Percentiles rank a stretch among this genome's conserved stretches.
phyloP scores from a whole-genome alignment of 129 eudicot species.

The Lactuca saligna region DNA sequence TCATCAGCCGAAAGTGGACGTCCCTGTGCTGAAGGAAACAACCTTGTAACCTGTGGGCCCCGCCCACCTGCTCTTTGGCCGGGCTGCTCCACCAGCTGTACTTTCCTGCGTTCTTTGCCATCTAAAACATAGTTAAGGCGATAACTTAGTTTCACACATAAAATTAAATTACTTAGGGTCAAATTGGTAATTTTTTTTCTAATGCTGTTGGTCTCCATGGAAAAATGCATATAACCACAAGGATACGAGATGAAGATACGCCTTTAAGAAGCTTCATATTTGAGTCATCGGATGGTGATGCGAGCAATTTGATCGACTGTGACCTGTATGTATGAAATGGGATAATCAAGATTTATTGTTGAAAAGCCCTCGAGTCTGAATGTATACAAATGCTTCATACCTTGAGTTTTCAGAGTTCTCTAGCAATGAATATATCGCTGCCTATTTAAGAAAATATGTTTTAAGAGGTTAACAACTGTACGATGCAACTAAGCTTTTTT shows the following conservation, averaged over 20 bases:
- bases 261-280: slow-evolving; percentile 69
- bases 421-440: slow-evolving; percentile 31
- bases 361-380: slow-evolving; percentile 5
- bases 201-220: slow-evolving; percentile 2
- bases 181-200: neutral
- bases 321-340: slow-evolving; percentile 52
- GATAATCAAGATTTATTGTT: slow-evolving; percentile 4
- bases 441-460: slow-evolving; percentile 36
- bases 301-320: slow-evolving; percentile 72
- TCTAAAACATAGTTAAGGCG: slow-evolving; percentile 68
- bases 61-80: slow-evolving; percentile 69
- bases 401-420: slow-evolving; percentile 48
- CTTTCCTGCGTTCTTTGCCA: slow-evolving; percentile 77
- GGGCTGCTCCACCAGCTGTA: slow-evolving; percentile 90
- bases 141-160: neutral
- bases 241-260: slow-evolving; percentile 83
- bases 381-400: slow-evolving; percentile 31
- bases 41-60: slow-evolving; percentile 51
- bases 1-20: slow-evolving; percentile 99
- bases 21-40: slow-evolving; percentile 53
- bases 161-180: neutral
- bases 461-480: neutral
- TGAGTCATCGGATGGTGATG: slow-evolving; percentile 73
- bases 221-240: slow-evolving; percentile 30
- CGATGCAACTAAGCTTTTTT: slow-evolving; percentile 4